Evolutionary conservation across 2,329 filamentous ascomycete species (phyloP).

Genomic region (Trichoderma harzianum): DNA sequence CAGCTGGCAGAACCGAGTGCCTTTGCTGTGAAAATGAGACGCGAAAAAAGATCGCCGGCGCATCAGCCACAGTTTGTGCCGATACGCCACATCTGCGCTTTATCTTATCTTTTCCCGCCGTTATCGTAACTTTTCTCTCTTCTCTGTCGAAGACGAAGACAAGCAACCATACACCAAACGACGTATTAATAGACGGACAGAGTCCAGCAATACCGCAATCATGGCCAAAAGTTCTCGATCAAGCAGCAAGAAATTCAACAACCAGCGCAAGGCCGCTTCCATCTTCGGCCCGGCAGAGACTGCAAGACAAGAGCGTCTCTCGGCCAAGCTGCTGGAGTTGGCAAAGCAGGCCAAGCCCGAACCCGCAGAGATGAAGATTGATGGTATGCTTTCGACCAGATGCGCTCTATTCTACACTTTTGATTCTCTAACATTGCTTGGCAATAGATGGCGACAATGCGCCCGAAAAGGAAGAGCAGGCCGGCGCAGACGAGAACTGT

Average conservation of each 20-base stretch:
- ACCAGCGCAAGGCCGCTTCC: constrained; percentile 70
- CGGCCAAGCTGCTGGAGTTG: constrained; percentile 79
- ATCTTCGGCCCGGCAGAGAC: constrained; percentile 82
- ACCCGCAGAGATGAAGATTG: constrained; percentile 49
- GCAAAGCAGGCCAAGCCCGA: constrained; percentile 72
- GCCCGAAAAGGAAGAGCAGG: constrained; percentile 31
- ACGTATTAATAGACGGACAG: neutral
- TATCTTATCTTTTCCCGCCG: constrained; percentile 12
- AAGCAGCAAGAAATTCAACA: constrained; percentile 78
- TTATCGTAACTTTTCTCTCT: constrained; percentile 28
- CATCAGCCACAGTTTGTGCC: neutral
- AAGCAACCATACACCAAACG: neutral
- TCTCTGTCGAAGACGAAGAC: neutral
- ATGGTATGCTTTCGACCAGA: constrained; percentile 28
- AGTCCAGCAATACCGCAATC: constrained; percentile 27
- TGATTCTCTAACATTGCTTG: neutral
- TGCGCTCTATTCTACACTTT: neutral
- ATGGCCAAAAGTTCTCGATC: constrained; percentile 90
- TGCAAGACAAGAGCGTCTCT: constrained; percentile 77
- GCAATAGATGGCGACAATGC: constrained; percentile 26
- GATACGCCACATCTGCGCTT: neutral
- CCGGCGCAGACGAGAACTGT: constrained; percentile 26
- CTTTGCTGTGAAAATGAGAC: neutral
- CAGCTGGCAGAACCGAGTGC: constrained; percentile 13
- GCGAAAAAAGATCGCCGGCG: neutral